Evolutionary conservation across 352 stramenopile species (phyloP).

Genomic region (Albugo laibachii): DNA sequence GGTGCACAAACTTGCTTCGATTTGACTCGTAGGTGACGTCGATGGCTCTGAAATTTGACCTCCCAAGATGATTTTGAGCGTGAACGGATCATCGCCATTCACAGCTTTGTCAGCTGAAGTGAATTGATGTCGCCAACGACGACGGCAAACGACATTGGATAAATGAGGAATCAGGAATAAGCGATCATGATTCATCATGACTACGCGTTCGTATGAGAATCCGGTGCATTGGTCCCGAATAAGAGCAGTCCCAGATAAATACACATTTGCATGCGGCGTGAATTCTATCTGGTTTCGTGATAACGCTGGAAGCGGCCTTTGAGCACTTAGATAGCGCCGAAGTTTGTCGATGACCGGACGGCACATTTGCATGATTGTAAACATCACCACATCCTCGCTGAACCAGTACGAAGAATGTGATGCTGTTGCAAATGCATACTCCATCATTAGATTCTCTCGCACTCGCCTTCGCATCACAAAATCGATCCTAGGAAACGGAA

Average conservation of each 20-base stretch:
- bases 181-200: slow-evolving; percentile 49
- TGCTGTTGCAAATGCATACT: slow-evolving; percentile 57
- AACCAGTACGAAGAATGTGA: slow-evolving; percentile 82
- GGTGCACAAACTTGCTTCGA: too few species aligned
- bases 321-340: slow-evolving; percentile 62
- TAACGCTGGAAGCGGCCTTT: slow-evolving; percentile 40
- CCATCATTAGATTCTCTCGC: slow-evolving; percentile 70
- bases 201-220: slow-evolving; percentile 47
- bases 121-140: slow-evolving; percentile 48
- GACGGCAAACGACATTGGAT: slow-evolving; percentile 38
- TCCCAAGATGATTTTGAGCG: slow-evolving; percentile 34
- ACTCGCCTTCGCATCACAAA: slow-evolving; percentile 59
- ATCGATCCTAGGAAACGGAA: slow-evolving; percentile 56
- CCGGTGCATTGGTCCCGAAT: slow-evolving; percentile 62
- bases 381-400: slow-evolving; percentile 73
- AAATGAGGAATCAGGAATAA: slow-evolving; percentile 42
- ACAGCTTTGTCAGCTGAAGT: slow-evolving; percentile 24
- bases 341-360: slow-evolving; percentile 65
- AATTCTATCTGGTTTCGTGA: slow-evolving; percentile 65
- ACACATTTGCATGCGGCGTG: slow-evolving; percentile 42
- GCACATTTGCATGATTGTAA: slow-evolving; percentile 70
- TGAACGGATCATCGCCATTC: slow-evolving; percentile 67
- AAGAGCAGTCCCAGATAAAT: slow-evolving; percentile 45
- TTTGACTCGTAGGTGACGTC: too few species aligned
- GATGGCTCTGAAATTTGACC: neutral